Conservation (phyloP, 208 protist genomes). For the Naegleria gruberi region DNA sequence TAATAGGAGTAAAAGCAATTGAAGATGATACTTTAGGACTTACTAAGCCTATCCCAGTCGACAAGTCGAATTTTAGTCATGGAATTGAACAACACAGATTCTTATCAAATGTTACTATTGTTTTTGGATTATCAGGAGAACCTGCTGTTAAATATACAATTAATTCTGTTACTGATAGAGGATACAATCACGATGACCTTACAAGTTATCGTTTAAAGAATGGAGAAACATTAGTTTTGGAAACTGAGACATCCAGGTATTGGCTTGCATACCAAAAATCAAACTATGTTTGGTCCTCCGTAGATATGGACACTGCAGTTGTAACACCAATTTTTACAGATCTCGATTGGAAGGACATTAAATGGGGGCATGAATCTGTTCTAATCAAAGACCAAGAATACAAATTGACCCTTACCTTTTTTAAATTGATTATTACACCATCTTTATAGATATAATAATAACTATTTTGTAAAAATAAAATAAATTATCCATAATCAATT, state of each 20-base stretch:
- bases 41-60: not conserved
- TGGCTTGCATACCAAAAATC: not conserved
- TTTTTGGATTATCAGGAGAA: not conserved
- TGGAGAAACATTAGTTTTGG: not conserved
- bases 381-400: not conserved
- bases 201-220: not conserved
- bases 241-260: not conserved
- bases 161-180: slow-evolving; percentile 9
- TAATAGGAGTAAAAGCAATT: not conserved
- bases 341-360: not conserved
- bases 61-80: not conserved
- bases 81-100: slow-evolving; percentile 8
- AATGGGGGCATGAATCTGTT: slow-evolving; percentile 12
- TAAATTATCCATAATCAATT: too few relatives aligned
- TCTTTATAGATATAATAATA: too few relatives aligned
- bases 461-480: too few relatives aligned
- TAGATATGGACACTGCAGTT: not conserved
- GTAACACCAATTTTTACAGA: not conserved
- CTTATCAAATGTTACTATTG: slow-evolving; percentile 15
- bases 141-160: slow-evolving; percentile 5
- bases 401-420: not conserved
- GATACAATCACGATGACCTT: not conserved
- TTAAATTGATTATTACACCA: too few relatives aligned
- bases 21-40: not conserved
- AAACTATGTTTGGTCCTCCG: not conserved